phyloP scores from a whole-genome alignment of 208 protist species.

The Naegleria fowleri region DNA sequence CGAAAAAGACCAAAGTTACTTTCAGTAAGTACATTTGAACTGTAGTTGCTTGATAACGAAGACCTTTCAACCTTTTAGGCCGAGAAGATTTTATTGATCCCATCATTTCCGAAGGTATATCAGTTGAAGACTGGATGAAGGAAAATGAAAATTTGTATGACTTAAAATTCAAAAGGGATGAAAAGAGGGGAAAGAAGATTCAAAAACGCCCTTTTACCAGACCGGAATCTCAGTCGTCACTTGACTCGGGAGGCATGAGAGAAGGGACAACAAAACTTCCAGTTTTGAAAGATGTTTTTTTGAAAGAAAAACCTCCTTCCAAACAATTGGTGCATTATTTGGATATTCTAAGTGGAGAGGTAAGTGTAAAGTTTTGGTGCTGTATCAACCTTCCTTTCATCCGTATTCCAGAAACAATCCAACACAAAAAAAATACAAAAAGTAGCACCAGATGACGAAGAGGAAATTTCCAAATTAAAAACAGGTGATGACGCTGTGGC shows the following conservation, averaged over 20 bases:
- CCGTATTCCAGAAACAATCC: not conserved
- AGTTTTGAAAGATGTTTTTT: not conserved
- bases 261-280: not conserved
- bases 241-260: not conserved
- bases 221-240: not conserved
- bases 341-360: not conserved
- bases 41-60: not conserved
- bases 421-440: not conserved
- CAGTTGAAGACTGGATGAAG: constrained; percentile 75
- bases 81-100: not conserved
- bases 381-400: not conserved
- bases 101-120: constrained; percentile 62
- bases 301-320: not conserved
- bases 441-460: constrained; percentile 74
- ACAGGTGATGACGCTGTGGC: constrained; percentile 82
- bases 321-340: constrained; percentile 18
- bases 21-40: no score
- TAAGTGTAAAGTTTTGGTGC: not conserved
- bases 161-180: no score
- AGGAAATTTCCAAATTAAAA: constrained; percentile 60
- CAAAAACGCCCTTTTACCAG: not conserved
- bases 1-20: not conserved
- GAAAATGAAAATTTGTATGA: constrained; percentile 42
- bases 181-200: no score
- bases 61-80: not conserved